Conservation (phyloP, 495 filamentous ascomycete genomes). For the Lasiosphaeria hispida region DNA sequence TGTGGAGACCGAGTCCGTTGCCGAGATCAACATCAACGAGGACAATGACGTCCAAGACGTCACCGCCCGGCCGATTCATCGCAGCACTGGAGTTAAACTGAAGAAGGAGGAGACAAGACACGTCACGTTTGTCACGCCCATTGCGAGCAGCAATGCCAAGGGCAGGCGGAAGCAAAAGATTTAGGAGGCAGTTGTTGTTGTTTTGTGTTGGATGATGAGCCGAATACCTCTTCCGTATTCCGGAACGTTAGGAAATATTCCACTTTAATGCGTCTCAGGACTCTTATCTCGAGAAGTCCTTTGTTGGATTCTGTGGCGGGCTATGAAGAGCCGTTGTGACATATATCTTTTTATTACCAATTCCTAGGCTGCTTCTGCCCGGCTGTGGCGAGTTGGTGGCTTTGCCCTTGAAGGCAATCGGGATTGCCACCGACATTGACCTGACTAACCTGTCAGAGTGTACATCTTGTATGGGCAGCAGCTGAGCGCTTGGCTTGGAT, state of each 20-base stretch:
- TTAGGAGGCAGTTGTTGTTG: not conserved
- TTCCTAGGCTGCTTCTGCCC: conserved; percentile 2
- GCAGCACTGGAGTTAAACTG: conserved; percentile 32
- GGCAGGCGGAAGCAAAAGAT: conserved; percentile 4
- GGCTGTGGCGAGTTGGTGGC: not conserved
- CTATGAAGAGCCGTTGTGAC: conserved; percentile 9
- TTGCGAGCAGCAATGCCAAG: conserved; percentile 4
- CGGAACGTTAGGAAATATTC: not conserved
- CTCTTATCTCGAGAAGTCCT: not conserved
- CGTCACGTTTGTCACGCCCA: conserved; percentile 43
- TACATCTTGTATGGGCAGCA: too few species aligned
- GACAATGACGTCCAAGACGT: conserved; percentile 36
- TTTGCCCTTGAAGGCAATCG: not conserved
- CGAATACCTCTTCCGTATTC: not conserved
- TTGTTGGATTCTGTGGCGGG: conserved; percentile 8
- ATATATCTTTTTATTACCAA: conserved; percentile 1
- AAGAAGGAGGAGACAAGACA: conserved; percentile 47
- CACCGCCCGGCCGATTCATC: conserved; percentile 38
- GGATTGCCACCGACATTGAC: not conserved
- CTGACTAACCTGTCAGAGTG: too few species aligned
- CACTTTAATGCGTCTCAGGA: conserved; percentile 3
- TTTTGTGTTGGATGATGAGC: not conserved
- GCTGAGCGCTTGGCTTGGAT: too few species aligned
- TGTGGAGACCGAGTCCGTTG: conserved; percentile 42
- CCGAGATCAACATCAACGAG: conserved; percentile 48